Conservation (phyloP, 176 grass and related monocot species). For the Dendrocalamus sinicus region DNA sequence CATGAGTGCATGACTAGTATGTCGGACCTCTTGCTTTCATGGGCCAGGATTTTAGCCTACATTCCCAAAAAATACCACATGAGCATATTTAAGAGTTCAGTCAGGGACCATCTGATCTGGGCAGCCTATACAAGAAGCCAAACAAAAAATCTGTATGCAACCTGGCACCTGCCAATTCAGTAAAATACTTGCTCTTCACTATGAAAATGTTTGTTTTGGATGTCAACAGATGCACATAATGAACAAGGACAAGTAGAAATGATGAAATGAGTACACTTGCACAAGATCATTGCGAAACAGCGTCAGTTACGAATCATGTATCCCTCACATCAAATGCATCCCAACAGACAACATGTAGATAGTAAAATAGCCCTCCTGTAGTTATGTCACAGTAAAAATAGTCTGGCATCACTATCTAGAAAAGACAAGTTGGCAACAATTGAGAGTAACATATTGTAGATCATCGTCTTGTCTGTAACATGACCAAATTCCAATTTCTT, state of each 20-base stretch:
- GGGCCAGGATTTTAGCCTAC: constrained; percentile 13
- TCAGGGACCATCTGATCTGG: constrained; percentile 31
- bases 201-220: constrained; percentile 35
- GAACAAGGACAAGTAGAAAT: constrained; percentile 43
- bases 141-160: constrained; percentile 26
- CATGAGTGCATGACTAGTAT: background rate
- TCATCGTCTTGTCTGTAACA: constrained; percentile 1
- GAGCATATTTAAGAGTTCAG: constrained; percentile 34
- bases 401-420: background rate
- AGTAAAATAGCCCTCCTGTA: background rate
- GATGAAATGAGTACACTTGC: constrained; percentile 45
- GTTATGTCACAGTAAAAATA: background rate
- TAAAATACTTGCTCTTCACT: constrained; percentile 17
- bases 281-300: constrained; percentile 39
- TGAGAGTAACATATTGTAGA: background rate
- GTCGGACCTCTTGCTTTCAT: constrained; percentile 11
- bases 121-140: background rate
- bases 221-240: constrained; percentile 20
- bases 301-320: constrained; percentile 20
- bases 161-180: constrained; percentile 14
- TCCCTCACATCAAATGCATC: constrained; percentile 36
- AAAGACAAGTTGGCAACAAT: background rate
- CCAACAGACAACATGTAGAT: constrained; percentile 12
- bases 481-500: constrained; percentile 1
- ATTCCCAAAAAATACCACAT: constrained; percentile 36